These are phyloP conservation scores for Marasmius sp. DNA, from an alignment of 1,284 basidiomycete genomes.

Conservation along the genomic window DNA sequence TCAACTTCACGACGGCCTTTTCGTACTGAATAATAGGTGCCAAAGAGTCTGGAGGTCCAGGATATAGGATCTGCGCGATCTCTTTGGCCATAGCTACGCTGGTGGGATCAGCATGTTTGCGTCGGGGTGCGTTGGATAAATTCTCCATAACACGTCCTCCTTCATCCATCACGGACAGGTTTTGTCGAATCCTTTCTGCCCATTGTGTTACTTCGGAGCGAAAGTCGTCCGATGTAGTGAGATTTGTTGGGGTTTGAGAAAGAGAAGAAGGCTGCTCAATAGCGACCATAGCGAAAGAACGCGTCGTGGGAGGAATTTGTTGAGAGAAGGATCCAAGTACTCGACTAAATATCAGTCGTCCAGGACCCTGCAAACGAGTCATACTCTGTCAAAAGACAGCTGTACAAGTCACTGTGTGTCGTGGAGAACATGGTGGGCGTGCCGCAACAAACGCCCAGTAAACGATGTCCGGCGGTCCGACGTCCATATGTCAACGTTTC, in stretches of 20 bases:
- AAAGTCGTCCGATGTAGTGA: neutral
- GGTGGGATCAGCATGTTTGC: slow-evolving; percentile 6
- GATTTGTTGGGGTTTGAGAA: neutral
- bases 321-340: no score
- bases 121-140: slow-evolving; percentile 1
- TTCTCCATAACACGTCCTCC: neutral
- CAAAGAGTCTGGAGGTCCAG: neutral
- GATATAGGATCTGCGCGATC: slow-evolving; percentile 1
- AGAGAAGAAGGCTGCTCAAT: no score
- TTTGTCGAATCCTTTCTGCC: neutral
- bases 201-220: neutral
- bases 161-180: neutral
- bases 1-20: slow-evolving; percentile 5
- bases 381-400: no score
- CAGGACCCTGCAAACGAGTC: no score
- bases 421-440: no score
- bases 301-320: no score
- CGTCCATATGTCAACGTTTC: no score
- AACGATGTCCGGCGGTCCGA: no score
- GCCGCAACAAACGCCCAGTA: no score
- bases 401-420: no score
- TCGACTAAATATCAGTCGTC: no score
- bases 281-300: no score
- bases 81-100: neutral
- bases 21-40: slow-evolving; percentile 6